A percentile compares a stretch with the other conserved stretches of the same genome.
These are phyloP conservation scores for Juglanconis oblonga DNA, from an alignment of 2,329 filamentous ascomycete genomes.

Conservation along the genomic window DNA sequence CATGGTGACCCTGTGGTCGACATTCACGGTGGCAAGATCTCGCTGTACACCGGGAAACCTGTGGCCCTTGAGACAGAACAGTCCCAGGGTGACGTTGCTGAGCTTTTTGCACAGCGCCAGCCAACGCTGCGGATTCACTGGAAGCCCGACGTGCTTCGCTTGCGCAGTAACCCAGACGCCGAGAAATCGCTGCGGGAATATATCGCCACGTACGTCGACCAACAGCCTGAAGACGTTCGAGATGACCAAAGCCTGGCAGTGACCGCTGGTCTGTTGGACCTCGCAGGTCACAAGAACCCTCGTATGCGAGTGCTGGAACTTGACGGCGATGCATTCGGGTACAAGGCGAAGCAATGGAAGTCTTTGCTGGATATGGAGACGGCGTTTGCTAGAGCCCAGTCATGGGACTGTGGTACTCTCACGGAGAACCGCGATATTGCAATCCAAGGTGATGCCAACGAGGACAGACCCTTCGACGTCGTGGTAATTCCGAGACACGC, in stretches of 20 bases:
- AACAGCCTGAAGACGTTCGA: background rate
- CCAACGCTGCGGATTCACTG: background rate
- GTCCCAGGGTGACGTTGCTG: too few relatives aligned
- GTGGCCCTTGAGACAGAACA: background rate
- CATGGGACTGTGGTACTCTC: too few relatives aligned
- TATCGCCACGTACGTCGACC: too few relatives aligned
- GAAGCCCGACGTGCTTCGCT: background rate
- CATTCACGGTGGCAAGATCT: background rate
- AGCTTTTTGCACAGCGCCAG: background rate
- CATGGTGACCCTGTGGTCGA: background rate
- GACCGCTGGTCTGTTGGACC: slow-evolving; percentile 19
- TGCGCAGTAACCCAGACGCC: too few relatives aligned
- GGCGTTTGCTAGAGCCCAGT: too few relatives aligned
- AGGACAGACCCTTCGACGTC: too few relatives aligned
- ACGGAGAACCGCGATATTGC: too few relatives aligned
- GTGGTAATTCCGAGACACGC: too few relatives aligned
- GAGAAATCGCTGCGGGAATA: too few relatives aligned
- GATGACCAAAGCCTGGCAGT: background rate
- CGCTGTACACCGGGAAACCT: background rate
- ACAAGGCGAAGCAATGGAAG: background rate
- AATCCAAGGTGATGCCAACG: too few relatives aligned
- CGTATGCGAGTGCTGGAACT: slow-evolving; percentile 14
- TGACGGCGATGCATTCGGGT: background rate
- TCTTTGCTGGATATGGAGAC: too few relatives aligned
- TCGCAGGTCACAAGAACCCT: slow-evolving; percentile 25